Evolutionary conservation across 176 grass and related monocot species (phyloP).

Genomic region (Paspalum vaginatum): DNA sequence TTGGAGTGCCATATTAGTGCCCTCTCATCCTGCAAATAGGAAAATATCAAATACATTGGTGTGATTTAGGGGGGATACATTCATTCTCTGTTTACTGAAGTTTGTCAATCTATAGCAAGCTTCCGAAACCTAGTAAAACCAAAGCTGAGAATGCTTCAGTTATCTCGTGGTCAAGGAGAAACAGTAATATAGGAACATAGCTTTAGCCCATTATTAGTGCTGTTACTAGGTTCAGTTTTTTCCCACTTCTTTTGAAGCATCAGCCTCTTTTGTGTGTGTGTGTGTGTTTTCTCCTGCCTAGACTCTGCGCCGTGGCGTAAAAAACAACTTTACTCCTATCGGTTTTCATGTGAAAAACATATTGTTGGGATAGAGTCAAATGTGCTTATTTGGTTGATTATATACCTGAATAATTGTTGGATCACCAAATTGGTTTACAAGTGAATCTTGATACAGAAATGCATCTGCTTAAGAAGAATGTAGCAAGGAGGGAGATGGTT

Average conservation of each 20-base stretch:
- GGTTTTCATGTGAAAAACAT: neutral
- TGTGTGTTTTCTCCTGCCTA: neutral
- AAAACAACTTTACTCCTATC: neutral
- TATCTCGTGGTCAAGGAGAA: neutral
- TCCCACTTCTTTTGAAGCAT: neutral
- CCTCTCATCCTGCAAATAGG: constrained; percentile 78
- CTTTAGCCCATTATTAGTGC: neutral
- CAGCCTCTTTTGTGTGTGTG: neutral
- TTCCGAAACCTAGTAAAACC: neutral
- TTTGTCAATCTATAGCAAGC: neutral
- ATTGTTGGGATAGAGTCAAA: neutral
- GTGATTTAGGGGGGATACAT: neutral
- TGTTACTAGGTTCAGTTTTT: neutral
- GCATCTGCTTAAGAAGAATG: neutral
- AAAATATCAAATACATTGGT: constrained; percentile 5
- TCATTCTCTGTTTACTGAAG: constrained; percentile 20
- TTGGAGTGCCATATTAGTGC: constrained; percentile 84
- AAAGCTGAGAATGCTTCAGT: neutral
- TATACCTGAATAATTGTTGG: neutral
- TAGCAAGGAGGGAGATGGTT: neutral
- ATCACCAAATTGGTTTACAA: constrained; percentile 11
- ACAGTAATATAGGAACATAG: neutral
- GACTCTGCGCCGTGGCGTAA: neutral
- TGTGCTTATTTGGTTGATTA: neutral
- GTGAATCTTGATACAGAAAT: neutral